Conservation (phyloP, 2,329 filamentous ascomycete species). For the Arthrobotrys sinensis region DNA sequence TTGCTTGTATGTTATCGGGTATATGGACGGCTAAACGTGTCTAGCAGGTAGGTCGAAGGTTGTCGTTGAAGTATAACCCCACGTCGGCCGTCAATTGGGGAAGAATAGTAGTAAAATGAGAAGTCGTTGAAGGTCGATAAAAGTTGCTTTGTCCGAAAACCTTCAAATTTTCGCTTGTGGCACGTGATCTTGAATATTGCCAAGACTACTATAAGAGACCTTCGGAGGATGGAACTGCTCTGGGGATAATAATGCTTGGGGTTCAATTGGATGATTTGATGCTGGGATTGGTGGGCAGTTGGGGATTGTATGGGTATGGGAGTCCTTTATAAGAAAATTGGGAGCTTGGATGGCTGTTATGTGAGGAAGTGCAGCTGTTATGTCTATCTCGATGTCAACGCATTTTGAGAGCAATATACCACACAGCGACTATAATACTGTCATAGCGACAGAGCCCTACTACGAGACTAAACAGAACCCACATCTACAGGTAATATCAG, state of each 20-base stretch:
- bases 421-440: neutral
- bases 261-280: neutral
- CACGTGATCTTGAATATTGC: conserved; percentile 7
- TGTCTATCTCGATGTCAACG: neutral
- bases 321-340: neutral
- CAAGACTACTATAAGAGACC: neutral
- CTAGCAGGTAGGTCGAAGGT: conserved; percentile 11
- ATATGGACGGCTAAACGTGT: neutral
- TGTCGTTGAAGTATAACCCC: neutral
- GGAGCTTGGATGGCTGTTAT: neutral
- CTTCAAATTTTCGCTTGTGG: conserved; percentile 23
- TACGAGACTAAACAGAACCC: too few relatives aligned
- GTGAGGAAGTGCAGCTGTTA: neutral
- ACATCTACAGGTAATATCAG: too few relatives aligned
- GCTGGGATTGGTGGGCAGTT: neutral
- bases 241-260: neutral
- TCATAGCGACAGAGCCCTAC: too few relatives aligned
- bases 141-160: neutral
- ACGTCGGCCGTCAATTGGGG: conserved; percentile 42
- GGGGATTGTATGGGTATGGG: too few relatives aligned
- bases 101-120: conserved; percentile 2
- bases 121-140: neutral
- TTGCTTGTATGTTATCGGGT: conserved; percentile 23
- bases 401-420: conserved; percentile 9
- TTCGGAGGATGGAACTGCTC: too few relatives aligned